Base-by-base conservation (phyloP, 352 stramenopile genomes). In the Pythium aristosporum region DNA sequence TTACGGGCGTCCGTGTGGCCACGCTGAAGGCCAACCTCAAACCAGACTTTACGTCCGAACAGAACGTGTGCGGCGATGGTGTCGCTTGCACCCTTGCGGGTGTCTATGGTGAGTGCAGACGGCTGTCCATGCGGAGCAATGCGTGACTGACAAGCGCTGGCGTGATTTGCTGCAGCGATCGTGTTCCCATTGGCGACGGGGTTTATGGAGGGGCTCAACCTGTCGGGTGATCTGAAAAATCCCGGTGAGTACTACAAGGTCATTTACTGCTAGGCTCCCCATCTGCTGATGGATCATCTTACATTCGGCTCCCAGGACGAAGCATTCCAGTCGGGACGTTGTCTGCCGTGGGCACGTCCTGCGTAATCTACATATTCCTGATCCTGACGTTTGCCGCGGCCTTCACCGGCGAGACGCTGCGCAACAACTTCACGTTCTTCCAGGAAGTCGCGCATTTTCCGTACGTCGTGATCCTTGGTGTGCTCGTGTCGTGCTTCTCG, bases 161-260 rank as follows among this genome's bases (percentile, higher is more conserved):
- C 10, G 37, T 43, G 37, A 6, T 30, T 15, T 28, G 21, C n/a
- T 25, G 20, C 30, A 83, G 77, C 72, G 8, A 85, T 96, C 41
- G 79, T 95, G 42, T 96, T 94, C 55, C 84, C 85, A 37, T 79
- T 90, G 7, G 79, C 88, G 20, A 96, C 86, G 9, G 87, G 87
- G 6, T 91, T 93, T 57, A 92, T 92, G 82, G 85, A 91, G 66
- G 85, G 85, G 13, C 68, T 89, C 3, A 94, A 94, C 55, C 64
- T 94, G n/a, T 88, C 75, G 0, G 85, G 85, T 32, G 85, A 94
- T 58, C 62, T 94, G 16, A 81, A 88, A 51, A 76, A 91, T 63
- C 82, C 85, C 43, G 82, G 82, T 81, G 52, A 18, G 50, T 60
- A 23, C 4, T n/a, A 5, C n/a, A 8, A 16, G n/a, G 6, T 13